These are phyloP conservation scores for Silybum marianum DNA, from an alignment of 129 eudicot species.

Conservation along the genomic window DNA sequence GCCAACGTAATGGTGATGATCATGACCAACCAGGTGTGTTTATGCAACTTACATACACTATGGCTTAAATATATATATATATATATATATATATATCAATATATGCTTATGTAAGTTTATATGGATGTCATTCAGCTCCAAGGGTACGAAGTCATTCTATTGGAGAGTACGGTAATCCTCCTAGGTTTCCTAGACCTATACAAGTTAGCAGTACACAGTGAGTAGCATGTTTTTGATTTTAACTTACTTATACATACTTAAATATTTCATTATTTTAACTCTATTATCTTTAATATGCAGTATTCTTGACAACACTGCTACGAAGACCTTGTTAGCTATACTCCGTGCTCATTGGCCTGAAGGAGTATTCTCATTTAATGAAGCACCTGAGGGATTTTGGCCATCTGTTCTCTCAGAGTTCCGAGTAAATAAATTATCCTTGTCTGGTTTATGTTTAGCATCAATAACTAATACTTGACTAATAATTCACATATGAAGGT, in stretches of 20 bases:
- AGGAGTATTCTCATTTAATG: slow-evolving; percentile 12
- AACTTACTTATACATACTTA: neutral
- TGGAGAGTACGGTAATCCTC: slow-evolving; percentile 16
- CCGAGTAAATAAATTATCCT: slow-evolving; percentile 15
- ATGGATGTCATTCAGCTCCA: slow-evolving; percentile 16
- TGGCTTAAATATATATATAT: neutral
- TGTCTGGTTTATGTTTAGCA: neutral
- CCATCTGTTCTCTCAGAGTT: slow-evolving; percentile 6
- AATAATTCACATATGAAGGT: neutral
- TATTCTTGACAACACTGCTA: slow-evolving; percentile 15
- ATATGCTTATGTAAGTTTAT: slow-evolving; percentile 12
- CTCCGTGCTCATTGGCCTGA: slow-evolving; percentile 20
- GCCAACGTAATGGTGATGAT: neutral
- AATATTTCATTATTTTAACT: neutral
- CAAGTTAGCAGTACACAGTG: slow-evolving; percentile 18
- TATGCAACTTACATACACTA: neutral
- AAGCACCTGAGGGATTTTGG: slow-evolving; percentile 13
- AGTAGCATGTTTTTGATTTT: slow-evolving; percentile 1
- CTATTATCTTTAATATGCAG: slow-evolving; percentile 10
- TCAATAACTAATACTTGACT: neutral
- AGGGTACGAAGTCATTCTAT: slow-evolving; percentile 21
- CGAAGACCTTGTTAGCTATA: slow-evolving; percentile 29
- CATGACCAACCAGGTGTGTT: slow-evolving; percentile 13
- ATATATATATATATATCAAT: neutral
- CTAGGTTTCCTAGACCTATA: slow-evolving; percentile 17